Conservation (phyloP, 176 grass and related monocot genomes). For the Chrysopogon serrulatus region DNA sequence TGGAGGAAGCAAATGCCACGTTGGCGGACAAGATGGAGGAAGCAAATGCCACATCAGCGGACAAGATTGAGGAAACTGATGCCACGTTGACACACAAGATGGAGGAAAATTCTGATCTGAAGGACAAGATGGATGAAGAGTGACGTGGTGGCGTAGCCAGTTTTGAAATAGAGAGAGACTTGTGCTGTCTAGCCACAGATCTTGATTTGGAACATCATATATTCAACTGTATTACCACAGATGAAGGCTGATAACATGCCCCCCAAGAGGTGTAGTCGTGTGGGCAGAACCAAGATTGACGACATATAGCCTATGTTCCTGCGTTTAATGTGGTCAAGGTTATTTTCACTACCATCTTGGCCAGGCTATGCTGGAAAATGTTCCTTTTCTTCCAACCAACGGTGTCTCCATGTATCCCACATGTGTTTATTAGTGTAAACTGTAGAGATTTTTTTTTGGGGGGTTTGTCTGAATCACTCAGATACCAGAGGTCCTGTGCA, state of each 20-base stretch:
- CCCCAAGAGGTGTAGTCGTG: too few species aligned
- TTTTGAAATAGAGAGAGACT: neutral
- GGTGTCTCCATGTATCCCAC: neutral
- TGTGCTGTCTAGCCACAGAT: neutral
- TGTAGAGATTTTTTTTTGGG: neutral
- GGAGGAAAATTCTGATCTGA: neutral
- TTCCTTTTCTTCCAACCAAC: neutral
- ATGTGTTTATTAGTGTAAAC: neutral
- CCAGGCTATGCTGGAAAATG: neutral
- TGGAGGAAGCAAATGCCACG: neutral
- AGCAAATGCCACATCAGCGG: too few species aligned
- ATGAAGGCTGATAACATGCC: neutral
- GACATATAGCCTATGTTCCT: neutral
- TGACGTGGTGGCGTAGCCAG: constrained; percentile 7
- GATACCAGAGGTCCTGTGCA: neutral
- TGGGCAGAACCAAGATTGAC: neutral
- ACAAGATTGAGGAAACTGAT: too few species aligned
- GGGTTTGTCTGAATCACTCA: neutral
- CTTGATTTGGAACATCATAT: constrained; percentile 23
- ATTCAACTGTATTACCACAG: neutral
- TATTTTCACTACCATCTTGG: neutral
- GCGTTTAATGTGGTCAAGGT: neutral
- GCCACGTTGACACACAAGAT: neutral
- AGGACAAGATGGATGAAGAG: constrained; percentile 26
- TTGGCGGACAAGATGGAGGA: too few species aligned